Percentiles rank a stretch among this genome's conserved stretches.
These are phyloP conservation scores for Neopestalotiopsis clavispora DNA, from an alignment of 2,329 filamentous ascomycete genomes.

Conservation along the genomic window DNA sequence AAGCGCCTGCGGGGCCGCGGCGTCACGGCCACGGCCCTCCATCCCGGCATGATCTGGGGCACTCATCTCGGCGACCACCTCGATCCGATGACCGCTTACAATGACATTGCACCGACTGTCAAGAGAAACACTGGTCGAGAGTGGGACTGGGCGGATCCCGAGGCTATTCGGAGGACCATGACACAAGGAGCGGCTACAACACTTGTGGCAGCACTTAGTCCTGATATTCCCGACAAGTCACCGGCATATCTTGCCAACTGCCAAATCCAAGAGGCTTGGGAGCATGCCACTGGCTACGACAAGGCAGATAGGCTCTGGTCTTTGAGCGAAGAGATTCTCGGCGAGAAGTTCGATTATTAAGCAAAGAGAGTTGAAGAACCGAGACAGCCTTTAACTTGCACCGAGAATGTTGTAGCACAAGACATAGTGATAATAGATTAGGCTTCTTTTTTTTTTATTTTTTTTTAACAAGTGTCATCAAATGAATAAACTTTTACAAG, in stretches of 20 bases:
- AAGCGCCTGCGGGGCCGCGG: slow-evolving; percentile 35
- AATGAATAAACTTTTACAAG: too few relatives aligned
- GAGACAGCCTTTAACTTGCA: too few relatives aligned
- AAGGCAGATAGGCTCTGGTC: slow-evolving; percentile 49
- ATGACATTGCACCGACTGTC: slow-evolving; percentile 30
- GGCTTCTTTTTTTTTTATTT: too few relatives aligned
- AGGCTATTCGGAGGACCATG: slow-evolving; percentile 38
- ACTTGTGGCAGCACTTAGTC: slow-evolving; percentile 47
- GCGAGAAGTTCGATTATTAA: slow-evolving; percentile 33
- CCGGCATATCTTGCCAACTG: slow-evolving; percentile 47
- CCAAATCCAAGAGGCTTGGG: slow-evolving; percentile 37
- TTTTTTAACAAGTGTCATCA: too few relatives aligned
- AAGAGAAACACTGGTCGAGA: slow-evolving; percentile 27
- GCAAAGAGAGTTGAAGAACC: not conserved
- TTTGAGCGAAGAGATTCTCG: slow-evolving; percentile 49
- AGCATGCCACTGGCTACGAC: slow-evolving; percentile 38
- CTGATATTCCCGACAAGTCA: slow-evolving; percentile 35
- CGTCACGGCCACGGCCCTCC: slow-evolving; percentile 37
- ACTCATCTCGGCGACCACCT: slow-evolving; percentile 7
- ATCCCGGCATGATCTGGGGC: slow-evolving; percentile 32
- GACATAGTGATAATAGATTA: too few relatives aligned
- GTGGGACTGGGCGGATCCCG: slow-evolving; percentile 26
- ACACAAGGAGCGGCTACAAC: slow-evolving; percentile 45
- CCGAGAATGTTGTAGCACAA: too few relatives aligned
- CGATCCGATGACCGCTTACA: not conserved